Base-by-base conservation (phyloP, 1,284 basidiomycete genomes). In the Kwoniella shivajii region DNA sequence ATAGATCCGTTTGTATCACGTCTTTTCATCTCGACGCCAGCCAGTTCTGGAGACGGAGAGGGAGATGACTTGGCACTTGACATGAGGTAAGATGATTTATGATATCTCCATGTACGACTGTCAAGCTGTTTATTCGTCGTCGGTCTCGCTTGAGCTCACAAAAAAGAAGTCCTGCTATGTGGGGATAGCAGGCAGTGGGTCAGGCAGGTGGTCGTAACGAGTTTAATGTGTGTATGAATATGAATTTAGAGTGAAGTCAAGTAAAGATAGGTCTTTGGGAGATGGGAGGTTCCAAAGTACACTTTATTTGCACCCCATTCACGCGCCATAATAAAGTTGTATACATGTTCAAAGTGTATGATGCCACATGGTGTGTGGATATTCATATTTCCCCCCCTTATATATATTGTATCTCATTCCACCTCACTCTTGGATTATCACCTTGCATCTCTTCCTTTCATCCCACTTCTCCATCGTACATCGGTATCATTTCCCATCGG, bases 21-120 rank as follows among this genome's bases (percentile, higher is more conserved):
- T 43, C 16, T 39, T n/a, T 34, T 14, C 20, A 30, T 33, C 34
- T 50, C 49, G 6, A 22, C 46, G 7, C 37, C 38, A 13, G n/a
- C 34, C 38, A 26, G 41, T 20, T 36, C 48, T 16, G 55, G 38
- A 36, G 60, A 47, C 27, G 44, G 50, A 13, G 61, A 43, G 39
- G 56, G 55, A 24, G 60, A 57, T 16, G 50, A 14, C 11, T 36
- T 53, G 30, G 16, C 34, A 22, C 52, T 54, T 14, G 56, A 58
- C 56, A 58, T 58, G 49, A 37, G 31, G 16, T 29, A 26, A 24
- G 41, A n/a, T n/a, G n/a, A n/a, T n/a, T n/a, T n/a, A n/a, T n/a
- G n/a, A n/a, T n/a, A n/a, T n/a, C n/a, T n/a, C n/a, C n/a, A n/a
- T n/a, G n/a, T n/a, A n/a, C n/a, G n/a, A n/a, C n/a, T n/a, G n/a